phyloP scores from a whole-genome alignment of 345 rosid species.

The Conringia planisiliqua region DNA sequence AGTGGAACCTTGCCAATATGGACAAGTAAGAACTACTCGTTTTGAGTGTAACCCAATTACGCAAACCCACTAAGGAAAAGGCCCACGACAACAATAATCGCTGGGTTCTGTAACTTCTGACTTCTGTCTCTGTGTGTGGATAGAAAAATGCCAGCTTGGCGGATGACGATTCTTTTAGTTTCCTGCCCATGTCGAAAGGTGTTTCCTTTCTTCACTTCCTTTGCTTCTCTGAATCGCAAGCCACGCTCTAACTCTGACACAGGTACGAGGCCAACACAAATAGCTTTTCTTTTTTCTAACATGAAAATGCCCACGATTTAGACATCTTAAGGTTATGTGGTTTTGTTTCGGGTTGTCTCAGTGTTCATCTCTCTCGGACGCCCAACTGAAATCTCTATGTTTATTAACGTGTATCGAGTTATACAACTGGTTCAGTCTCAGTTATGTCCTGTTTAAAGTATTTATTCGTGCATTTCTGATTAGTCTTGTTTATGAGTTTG shows the following conservation, averaged over 20 bases:
- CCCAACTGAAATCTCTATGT: not conserved
- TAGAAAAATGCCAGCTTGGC: slow-evolving; percentile 1
- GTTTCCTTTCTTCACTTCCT: not conserved
- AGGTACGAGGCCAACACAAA: not conserved
- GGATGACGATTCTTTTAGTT: not conserved
- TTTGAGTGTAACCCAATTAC: not conserved
- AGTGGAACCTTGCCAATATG: not conserved
- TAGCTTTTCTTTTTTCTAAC: not conserved
- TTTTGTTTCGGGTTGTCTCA: not conserved
- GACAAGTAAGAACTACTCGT: not conserved
- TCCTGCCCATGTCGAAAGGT: not conserved
- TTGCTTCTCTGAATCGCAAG: not conserved
- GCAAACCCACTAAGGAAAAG: not conserved
- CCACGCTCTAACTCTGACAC: not conserved
- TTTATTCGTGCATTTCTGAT: not conserved
- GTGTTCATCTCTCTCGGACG: not conserved
- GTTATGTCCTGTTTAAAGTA: not conserved
- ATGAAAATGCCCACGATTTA: not conserved
- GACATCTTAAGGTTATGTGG: not conserved
- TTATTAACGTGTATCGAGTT: not conserved
- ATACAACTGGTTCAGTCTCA: not conserved
- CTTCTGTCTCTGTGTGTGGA: not conserved
- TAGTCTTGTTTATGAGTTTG: not conserved
- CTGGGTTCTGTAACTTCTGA: not conserved
- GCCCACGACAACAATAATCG: not conserved